Percentiles rank a stretch among this genome's conserved stretches.
phyloP scores from a whole-genome alignment of 805 yeast genomes.

The Saturnispora serradocipensis region DNA sequence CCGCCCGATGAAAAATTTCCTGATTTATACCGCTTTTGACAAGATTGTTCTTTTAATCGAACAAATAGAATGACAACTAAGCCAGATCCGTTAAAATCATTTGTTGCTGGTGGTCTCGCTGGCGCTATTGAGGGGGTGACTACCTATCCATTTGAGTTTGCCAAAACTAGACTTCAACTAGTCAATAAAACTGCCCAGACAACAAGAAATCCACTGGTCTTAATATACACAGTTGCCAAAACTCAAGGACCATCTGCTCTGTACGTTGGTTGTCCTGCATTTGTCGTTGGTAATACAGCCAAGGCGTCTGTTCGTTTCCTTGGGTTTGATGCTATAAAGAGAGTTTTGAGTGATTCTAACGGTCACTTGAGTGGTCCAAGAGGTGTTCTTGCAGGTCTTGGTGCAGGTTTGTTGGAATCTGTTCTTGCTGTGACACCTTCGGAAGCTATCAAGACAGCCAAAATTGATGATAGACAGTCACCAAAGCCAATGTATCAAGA shows the following conservation, averaged over 20 bases:
- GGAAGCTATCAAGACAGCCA: conserved; percentile 91
- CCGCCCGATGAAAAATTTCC: background rate
- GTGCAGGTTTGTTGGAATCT: conserved; percentile 91
- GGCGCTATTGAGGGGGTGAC: conserved; percentile 92
- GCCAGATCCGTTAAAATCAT: conserved; percentile 69
- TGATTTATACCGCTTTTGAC: background rate
- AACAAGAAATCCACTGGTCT: conserved; percentile 75
- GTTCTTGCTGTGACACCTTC: conserved; percentile 94
- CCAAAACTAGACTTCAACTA: conserved; percentile 86
- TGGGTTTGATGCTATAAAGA: conserved; percentile 84
- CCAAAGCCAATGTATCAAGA: conserved; percentile 68
- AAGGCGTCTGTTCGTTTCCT: conserved; percentile 93
- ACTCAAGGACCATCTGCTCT: conserved; percentile 71
- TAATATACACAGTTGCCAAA: conserved; percentile 65
- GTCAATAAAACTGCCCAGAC: conserved; percentile 49
- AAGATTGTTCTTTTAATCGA: background rate
- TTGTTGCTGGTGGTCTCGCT: conserved; percentile 92
- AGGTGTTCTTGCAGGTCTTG: conserved; percentile 94
- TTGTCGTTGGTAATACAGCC: conserved; percentile 90
- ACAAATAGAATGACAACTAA: background rate
- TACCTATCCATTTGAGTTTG: conserved; percentile 95
- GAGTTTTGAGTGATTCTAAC: conserved; percentile 64
- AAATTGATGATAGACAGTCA: conserved; percentile 85
- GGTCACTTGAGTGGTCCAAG: conserved; percentile 85
- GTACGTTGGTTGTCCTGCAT: conserved; percentile 95